Evolutionary conservation across 1,284 basidiomycete genomes (phyloP), one percentile per base, ranked within the genome.

Genomic region (Leccinum fuscescens): DNA sequence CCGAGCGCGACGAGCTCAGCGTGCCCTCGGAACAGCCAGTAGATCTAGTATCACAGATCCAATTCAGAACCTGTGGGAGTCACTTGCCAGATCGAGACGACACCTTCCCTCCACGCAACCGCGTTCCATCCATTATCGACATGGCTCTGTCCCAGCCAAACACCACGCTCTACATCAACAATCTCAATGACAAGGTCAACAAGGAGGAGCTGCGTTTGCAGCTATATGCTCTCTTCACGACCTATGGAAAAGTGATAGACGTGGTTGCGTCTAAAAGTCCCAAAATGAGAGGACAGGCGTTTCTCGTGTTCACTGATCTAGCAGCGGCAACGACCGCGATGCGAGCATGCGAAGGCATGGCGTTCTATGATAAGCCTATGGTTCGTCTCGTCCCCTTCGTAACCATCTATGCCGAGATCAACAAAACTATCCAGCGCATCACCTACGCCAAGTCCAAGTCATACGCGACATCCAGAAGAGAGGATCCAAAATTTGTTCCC

Each of bases 271-370:
- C 92, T 49, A 95, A 98, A 73, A 86, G 81, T 65, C 77, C 84
- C 57, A 91, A 89, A 71, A 95, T 95, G 88, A 86, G 92, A 63
- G 96, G 96, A 2, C 96, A 98, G 78, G 96, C 96, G 1, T 99
- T 98, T 75, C 85, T 99, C 68, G 95, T 97, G 64, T 99, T 98
- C 77, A 85, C 87, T 63, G 94, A 96, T 78, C 85, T 95, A 61
- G 85, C 90, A 17, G 84, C 88, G 54, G 93, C 95, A 58, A 98
- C 95, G 11, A 85, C 94, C 39, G 97, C 96, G 17, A 82, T 97
- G 84, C 83, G 95, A 48, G 92, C 89, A 53, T 89, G 95, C 70
- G 89, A 92, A 67, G 95, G 95, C 58, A 93, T 96, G 82, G 67
- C 86, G 17, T 98, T 98, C 78, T 98, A 98, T 73, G 94, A 94